Evolutionary conservation across 1,139 yeast species (phyloP).

Genomic region (Ashbya aceris): DNA sequence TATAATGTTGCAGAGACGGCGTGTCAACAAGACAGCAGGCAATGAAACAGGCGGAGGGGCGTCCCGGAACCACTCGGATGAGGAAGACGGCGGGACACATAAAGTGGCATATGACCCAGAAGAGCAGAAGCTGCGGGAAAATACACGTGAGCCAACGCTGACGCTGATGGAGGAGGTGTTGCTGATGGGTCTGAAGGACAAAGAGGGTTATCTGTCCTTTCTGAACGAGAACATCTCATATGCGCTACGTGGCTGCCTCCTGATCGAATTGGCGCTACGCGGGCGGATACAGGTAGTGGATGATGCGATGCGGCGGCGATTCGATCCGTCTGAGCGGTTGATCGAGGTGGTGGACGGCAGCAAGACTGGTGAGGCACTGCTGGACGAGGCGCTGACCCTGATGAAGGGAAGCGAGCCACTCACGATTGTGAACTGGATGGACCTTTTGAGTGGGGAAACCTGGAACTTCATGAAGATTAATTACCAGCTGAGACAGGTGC

Average conservation of each 20-base stretch:
- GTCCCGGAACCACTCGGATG: conserved; percentile 8
- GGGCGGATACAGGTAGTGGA: conserved; percentile 81
- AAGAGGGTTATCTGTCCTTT: conserved; percentile 90
- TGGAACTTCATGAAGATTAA: conserved; percentile 94
- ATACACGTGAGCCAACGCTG: conserved; percentile 50
- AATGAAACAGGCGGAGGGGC: conserved; percentile 9
- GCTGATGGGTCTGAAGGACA: conserved; percentile 85
- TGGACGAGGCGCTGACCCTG: conserved; percentile 85
- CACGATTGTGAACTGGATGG: conserved; percentile 88
- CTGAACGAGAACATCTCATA: conserved; percentile 98
- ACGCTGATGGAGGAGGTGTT: conserved; percentile 96
- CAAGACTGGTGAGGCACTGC: conserved; percentile 88
- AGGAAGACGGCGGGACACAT: conserved; percentile 17
- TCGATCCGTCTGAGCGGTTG: conserved; percentile 77
- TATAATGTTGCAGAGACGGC: conserved; percentile 40
- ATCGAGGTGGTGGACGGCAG: conserved; percentile 79
- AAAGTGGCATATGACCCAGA: conserved; percentile 81
- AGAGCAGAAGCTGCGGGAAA: conserved; percentile 34
- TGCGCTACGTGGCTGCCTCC: conserved; percentile 88
- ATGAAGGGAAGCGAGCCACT: conserved; percentile 79
- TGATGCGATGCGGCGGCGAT: conserved; percentile 88
- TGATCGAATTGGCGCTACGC: conserved; percentile 85
- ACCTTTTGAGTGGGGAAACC: conserved; percentile 87
- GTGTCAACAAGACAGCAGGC: conserved; percentile 31
- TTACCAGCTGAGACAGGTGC: conserved; percentile 91